Evolutionary conservation across 2,329 filamentous ascomycete genomes (phyloP).

Genomic region (Pseudocercospora eumusae): DNA sequence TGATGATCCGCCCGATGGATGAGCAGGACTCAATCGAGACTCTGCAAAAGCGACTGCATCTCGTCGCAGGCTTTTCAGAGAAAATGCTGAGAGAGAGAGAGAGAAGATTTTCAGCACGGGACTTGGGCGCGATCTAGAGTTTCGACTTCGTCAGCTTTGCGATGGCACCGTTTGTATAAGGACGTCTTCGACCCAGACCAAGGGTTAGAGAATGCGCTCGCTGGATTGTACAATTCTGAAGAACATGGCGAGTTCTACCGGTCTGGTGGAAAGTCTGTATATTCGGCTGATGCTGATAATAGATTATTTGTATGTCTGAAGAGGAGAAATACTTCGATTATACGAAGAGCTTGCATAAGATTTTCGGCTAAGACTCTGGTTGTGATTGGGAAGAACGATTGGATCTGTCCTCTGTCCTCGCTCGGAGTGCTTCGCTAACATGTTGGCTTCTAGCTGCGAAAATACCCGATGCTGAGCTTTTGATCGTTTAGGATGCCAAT

Average conservation of each 20-base stretch:
- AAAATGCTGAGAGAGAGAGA: slow-evolving; percentile 7
- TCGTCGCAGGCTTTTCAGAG: slow-evolving; percentile 5
- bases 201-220: not conserved
- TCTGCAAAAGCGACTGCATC: not conserved
- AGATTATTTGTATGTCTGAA: slow-evolving; percentile 1
- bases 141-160: slow-evolving; percentile 14
- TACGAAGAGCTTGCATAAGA: not conserved
- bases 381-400: not conserved
- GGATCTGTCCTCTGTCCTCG: not conserved
- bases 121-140: slow-evolving; percentile 6
- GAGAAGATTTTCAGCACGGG: slow-evolving; percentile 10
- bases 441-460: not conserved
- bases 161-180: slow-evolving; percentile 8
- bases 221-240: not conserved
- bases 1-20: not conserved
- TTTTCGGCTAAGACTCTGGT: slow-evolving; percentile 9
- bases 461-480: not conserved
- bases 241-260: not conserved
- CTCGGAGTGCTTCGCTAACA: not conserved
- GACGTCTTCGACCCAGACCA: slow-evolving; percentile 1
- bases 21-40: slow-evolving; percentile 5
- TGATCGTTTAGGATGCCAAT: slow-evolving; percentile 7
- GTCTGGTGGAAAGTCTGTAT: no score
- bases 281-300: not conserved
- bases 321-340: slow-evolving; percentile 12